These are phyloP conservation scores for Gaeumannomyces tritici DNA, from an alignment of 2,329 filamentous ascomycete genomes.

Conservation along the genomic window DNA sequence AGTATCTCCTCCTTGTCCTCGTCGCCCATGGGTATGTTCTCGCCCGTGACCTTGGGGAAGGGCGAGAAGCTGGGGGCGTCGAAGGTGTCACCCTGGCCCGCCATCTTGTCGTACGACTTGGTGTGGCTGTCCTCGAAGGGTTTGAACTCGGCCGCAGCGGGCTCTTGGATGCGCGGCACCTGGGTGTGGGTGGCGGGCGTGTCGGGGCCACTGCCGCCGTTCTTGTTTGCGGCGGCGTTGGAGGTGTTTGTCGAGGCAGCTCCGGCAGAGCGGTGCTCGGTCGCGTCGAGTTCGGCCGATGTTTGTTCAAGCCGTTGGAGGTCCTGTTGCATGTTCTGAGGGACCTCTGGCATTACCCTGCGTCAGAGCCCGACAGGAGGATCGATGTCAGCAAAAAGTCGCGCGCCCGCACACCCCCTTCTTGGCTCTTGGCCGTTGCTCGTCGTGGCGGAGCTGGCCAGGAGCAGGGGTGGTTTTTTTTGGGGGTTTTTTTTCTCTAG, in stretches of 20 bases:
- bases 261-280: slow-evolving; percentile 15
- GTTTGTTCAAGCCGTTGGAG: slow-evolving; percentile 84
- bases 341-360: slow-evolving; percentile 91
- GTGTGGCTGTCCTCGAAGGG: slow-evolving; percentile 29
- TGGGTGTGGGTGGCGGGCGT: slow-evolving; percentile 14
- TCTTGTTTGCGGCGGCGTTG: slow-evolving; percentile 8
- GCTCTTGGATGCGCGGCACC: slow-evolving; percentile 7
- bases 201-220: slow-evolving; percentile 11
- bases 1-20: slow-evolving; percentile 88
- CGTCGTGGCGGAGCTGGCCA: neutral
- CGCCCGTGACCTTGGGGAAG: slow-evolving; percentile 77
- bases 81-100: slow-evolving; percentile 28
- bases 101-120: slow-evolving; percentile 24
- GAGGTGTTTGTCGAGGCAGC: slow-evolving; percentile 13
- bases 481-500: neutral
- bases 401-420: neutral
- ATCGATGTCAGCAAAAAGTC: slow-evolving; percentile 19
- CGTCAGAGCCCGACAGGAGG: slow-evolving; percentile 16
- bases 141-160: slow-evolving; percentile 22
- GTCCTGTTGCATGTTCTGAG: slow-evolving; percentile 92
- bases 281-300: slow-evolving; percentile 42
- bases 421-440: neutral
- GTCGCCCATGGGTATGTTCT: slow-evolving; percentile 87
- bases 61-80: slow-evolving; percentile 74
- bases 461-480: neutral